phyloP scores from a whole-genome alignment of 257 asterid genomes.

The Eustoma russellianum region DNA sequence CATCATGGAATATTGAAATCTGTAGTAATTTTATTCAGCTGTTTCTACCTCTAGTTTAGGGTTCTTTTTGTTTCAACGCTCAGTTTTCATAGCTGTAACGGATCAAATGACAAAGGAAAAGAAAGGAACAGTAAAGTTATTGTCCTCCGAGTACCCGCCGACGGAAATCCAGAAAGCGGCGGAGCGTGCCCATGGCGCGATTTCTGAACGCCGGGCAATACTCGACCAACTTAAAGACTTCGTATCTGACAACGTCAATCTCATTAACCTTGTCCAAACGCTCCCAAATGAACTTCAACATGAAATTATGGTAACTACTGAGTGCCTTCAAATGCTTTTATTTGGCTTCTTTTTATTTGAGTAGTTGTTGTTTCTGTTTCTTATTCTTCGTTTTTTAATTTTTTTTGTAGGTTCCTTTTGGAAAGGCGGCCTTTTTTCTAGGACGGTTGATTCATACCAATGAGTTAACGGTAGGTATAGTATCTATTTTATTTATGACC shows the following conservation, averaged over 20 bases:
- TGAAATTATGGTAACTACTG: slow-evolving; percentile 50
- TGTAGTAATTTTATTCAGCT: too few relatives aligned
- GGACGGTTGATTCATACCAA: slow-evolving; percentile 84
- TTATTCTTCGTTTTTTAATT: background rate
- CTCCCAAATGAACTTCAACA: slow-evolving; percentile 83
- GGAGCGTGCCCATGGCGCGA: slow-evolving; percentile 50
- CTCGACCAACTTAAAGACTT: slow-evolving; percentile 49
- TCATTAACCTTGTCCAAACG: slow-evolving; percentile 61
- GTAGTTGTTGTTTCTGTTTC: slow-evolving; percentile 4
- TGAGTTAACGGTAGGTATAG: slow-evolving; percentile 53
- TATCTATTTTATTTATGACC: too few relatives aligned
- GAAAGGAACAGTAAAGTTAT: slow-evolving; percentile 59
- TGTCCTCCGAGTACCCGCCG: slow-evolving; percentile 49
- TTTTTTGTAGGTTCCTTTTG: slow-evolving; percentile 64
- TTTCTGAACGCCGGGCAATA: slow-evolving; percentile 41
- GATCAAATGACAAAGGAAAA: background rate
- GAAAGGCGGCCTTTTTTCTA: slow-evolving; percentile 87
- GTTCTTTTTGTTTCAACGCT: too few relatives aligned
- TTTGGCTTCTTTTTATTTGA: background rate
- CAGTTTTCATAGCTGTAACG: too few relatives aligned
- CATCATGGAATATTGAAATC: too few relatives aligned
- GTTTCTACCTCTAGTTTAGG: too few relatives aligned
- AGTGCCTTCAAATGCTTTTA: background rate
- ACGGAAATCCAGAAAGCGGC: slow-evolving; percentile 73
- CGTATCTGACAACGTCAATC: slow-evolving; percentile 41